Conservation (phyloP, 1,139 yeast species). For the Oligophagozyma castellii region DNA sequence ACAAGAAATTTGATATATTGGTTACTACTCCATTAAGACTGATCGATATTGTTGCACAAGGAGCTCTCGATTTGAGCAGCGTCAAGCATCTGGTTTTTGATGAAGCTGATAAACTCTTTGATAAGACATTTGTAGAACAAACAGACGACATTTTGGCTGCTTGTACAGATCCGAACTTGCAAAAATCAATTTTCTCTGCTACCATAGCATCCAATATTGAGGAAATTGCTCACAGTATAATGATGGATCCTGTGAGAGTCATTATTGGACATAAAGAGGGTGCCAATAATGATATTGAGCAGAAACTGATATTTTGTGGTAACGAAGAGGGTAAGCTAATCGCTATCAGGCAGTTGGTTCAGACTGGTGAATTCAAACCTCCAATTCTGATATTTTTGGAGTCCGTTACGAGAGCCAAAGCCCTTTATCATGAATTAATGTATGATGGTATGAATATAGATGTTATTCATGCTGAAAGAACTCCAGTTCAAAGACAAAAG, state of each 20-base stretch:
- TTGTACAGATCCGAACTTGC: conserved; percentile 35
- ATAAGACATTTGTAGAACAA: conserved; percentile 81
- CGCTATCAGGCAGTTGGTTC: conserved; percentile 81
- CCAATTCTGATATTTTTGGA: conserved; percentile 89
- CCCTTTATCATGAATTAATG: conserved; percentile 78
- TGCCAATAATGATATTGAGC: conserved; percentile 74
- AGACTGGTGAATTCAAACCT: conserved; percentile 76
- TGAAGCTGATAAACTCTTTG: conserved; percentile 92
- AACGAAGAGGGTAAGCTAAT: conserved; percentile 87
- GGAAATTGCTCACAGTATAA: conserved; percentile 71
- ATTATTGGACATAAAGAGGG: conserved; percentile 93
- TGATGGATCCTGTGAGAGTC: conserved; percentile 68
- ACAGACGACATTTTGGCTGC: conserved; percentile 71
- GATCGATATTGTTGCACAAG: conserved; percentile 60
- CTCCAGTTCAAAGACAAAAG: conserved; percentile 76
- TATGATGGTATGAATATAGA: conserved; percentile 90
- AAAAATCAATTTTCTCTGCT: conserved; percentile 82
- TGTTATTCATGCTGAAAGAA: conserved; percentile 90
- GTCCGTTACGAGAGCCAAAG: conserved; percentile 87
- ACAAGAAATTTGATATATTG: conserved; percentile 61
- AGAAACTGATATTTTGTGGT: conserved; percentile 75
- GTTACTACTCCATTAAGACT: conserved; percentile 83
- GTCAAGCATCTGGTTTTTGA: conserved; percentile 75
- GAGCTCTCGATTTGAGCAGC: conserved; percentile 40
- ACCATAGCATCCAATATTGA: conserved; percentile 92